Conservation (phyloP, 108 stramenopile genomes). For the Cyclotella baltica region DNA sequence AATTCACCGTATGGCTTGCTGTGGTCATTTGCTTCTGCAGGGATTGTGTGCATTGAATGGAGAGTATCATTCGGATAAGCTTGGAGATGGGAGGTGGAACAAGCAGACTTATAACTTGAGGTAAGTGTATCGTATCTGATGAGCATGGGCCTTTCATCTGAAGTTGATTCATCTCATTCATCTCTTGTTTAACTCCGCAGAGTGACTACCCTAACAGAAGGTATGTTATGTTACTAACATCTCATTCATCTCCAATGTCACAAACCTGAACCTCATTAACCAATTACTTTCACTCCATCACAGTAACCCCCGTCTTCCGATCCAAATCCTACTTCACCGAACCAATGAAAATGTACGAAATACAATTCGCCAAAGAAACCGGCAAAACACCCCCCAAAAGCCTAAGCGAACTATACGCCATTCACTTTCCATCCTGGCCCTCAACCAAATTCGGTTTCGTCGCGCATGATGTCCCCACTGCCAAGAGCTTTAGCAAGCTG, state of each 20-base stretch:
- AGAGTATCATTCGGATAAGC: slow-evolving; percentile 47
- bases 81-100: slow-evolving; percentile 33
- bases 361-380: slow-evolving; percentile 45
- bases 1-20: slow-evolving; percentile 10
- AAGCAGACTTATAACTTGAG: slow-evolving; percentile 27
- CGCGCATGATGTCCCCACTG: slow-evolving; percentile 48
- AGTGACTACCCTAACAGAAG: slow-evolving; percentile 38
- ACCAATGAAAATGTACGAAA: slow-evolving; percentile 43
- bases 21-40: too few species aligned
- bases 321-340: slow-evolving; percentile 35
- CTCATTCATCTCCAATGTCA: too few species aligned
- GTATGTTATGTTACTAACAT: too few species aligned
- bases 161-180: neutral
- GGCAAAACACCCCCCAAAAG: slow-evolving; percentile 32
- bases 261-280: too few species aligned
- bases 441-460: slow-evolving; percentile 41
- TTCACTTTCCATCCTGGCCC: slow-evolving; percentile 35
- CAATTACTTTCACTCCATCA: neutral
- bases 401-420: slow-evolving; percentile 46
- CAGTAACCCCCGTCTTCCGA: slow-evolving; percentile 44
- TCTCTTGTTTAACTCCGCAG: neutral
- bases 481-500: slow-evolving; percentile 24
- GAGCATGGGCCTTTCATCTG: neutral
- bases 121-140: slow-evolving; percentile 17
- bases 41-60: slow-evolving; percentile 39